Evolutionary conservation across 805 yeast genomes (phyloP), one percentile per base, ranked within the genome.

Genomic region (Kodamaea kakaduensis): DNA sequence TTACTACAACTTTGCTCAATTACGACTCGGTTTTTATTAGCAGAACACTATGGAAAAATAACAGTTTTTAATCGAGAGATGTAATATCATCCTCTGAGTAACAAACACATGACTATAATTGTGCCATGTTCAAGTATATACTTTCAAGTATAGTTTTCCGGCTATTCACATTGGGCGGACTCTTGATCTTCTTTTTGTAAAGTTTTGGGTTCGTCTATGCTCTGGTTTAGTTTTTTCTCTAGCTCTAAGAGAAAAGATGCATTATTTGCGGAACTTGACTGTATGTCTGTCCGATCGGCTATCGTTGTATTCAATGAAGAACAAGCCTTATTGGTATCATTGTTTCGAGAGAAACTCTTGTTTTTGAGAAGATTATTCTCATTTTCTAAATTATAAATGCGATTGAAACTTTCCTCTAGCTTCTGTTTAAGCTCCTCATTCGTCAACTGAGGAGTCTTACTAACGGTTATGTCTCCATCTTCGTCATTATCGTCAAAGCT

Each of bases 341-440:
- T 13, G 9, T 21, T 18, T n/a, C 32, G 14, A 15, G 17, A 14
- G 25, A 19, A 3, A 27, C 31, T 17, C 30, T 34, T 17, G 34
- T 30, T 41, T 26, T 49, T 49, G 25, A 56, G 48, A 7, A 41
- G 42, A 21, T 46, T 40, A 32, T 58, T 58, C 35, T 58, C 64
- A 32, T 41, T 45, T 35, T 58, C 63, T 28, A 61, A 44, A 36
- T 46, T 58, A 45, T 65, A 64, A 9, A 65, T 54, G 31, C 62
- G 52, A 37, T 52, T 56, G 34, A 64, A 54, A 36, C 64, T 66
- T 25, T 64, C 71, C 43, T 67, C 71, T 18, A 66, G 46, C 34
- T 54, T 59, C 6, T 48, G 23, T 27, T 51, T 59, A 13, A 67
- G 47, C 12, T 62, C 64, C 13, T 56, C 63, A 37, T 59, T 59